These are phyloP conservation scores for Amylocarpus encephaloides DNA, from an alignment of 2,329 filamentous ascomycete genomes.

Conservation along the genomic window DNA sequence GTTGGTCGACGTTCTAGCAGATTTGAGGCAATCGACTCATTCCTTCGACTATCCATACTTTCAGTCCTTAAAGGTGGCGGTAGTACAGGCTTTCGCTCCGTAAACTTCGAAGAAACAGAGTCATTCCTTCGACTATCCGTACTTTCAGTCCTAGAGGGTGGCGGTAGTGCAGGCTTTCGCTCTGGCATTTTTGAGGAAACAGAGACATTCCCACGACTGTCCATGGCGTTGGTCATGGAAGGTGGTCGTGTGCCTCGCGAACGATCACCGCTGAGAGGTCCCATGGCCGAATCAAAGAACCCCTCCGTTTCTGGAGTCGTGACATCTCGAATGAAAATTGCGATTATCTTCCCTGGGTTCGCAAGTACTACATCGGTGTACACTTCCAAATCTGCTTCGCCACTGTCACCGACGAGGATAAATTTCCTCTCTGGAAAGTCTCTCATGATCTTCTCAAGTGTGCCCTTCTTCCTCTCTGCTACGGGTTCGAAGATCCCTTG, in stretches of 20 bases:
- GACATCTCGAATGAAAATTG: slow-evolving; percentile 92
- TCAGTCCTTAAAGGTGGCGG: slow-evolving; percentile 9
- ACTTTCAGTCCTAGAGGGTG: slow-evolving; percentile 13
- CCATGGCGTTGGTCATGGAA: slow-evolving; percentile 15
- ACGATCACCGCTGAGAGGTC: slow-evolving; percentile 26
- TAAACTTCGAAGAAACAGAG: slow-evolving; percentile 2
- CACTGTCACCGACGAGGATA: slow-evolving; percentile 88
- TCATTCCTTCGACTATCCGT: slow-evolving; percentile 17
- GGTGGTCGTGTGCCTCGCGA: slow-evolving; percentile 9
- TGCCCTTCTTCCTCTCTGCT: slow-evolving; percentile 86
- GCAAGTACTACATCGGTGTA: slow-evolving; percentile 89
- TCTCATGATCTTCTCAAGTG: slow-evolving; percentile 73
- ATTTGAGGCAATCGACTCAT: slow-evolving; percentile 6
- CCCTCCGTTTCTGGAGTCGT: slow-evolving; percentile 68
- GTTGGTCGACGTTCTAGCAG: background rate
- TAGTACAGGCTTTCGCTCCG: background rate
- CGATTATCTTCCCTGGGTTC: slow-evolving; percentile 71
- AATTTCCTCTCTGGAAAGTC: slow-evolving; percentile 91
- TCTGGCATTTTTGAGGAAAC: slow-evolving; percentile 1
- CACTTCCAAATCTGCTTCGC: slow-evolving; percentile 93
- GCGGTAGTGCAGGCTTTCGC: background rate
- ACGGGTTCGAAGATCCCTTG: slow-evolving; percentile 98
- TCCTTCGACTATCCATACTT: slow-evolving; percentile 20
- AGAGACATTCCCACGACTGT: slow-evolving; percentile 16
- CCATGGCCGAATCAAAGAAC: slow-evolving; percentile 62